phyloP scores from a whole-genome alignment of 2,329 filamentous ascomycete genomes.

The Paracamarosporium sp. region DNA sequence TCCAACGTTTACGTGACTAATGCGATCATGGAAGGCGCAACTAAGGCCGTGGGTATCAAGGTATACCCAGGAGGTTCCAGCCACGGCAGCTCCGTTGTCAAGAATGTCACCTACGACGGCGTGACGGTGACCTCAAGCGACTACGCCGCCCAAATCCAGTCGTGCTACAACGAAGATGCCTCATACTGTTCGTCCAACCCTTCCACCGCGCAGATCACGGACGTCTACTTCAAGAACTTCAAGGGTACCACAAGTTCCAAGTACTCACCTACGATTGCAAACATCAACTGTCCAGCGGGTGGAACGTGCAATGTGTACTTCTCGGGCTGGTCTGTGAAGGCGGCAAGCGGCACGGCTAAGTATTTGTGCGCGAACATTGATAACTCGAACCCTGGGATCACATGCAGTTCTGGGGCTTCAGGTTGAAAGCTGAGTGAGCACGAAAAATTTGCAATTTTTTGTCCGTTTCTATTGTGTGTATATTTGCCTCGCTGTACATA shows the following conservation, averaged over 20 bases:
- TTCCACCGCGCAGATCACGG: constrained; percentile 7
- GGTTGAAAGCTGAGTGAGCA: too few relatives aligned
- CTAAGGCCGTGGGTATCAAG: constrained; percentile 57
- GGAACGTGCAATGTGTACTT: constrained; percentile 13
- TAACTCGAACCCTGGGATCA: constrained; percentile 3
- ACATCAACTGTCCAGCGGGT: constrained; percentile 11
- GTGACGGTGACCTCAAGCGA: constrained; percentile 8
- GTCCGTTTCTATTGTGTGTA: too few relatives aligned
- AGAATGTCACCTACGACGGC: constrained; percentile 13
- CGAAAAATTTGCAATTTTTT: too few relatives aligned
- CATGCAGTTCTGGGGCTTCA: constrained; percentile 8
- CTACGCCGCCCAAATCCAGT: constrained; percentile 13
- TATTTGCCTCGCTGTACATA: too few relatives aligned
- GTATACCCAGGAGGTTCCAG: constrained; percentile 48
- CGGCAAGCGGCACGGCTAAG: constrained; percentile 2
- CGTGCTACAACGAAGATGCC: constrained; percentile 11
- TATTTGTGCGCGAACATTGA: constrained; percentile 14
- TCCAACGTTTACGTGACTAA: constrained; percentile 51
- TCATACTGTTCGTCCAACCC: constrained; percentile 8
- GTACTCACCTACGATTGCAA: constrained; percentile 8
- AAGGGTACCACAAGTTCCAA: constrained; percentile 9
- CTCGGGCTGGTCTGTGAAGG: constrained; percentile 8
- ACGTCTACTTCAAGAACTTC: constrained; percentile 15
- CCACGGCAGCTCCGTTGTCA: constrained; percentile 2
- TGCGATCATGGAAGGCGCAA: constrained; percentile 50